phyloP scores from a whole-genome alignment of 495 filamentous ascomycete genomes.

The Lophium mytilinum region DNA sequence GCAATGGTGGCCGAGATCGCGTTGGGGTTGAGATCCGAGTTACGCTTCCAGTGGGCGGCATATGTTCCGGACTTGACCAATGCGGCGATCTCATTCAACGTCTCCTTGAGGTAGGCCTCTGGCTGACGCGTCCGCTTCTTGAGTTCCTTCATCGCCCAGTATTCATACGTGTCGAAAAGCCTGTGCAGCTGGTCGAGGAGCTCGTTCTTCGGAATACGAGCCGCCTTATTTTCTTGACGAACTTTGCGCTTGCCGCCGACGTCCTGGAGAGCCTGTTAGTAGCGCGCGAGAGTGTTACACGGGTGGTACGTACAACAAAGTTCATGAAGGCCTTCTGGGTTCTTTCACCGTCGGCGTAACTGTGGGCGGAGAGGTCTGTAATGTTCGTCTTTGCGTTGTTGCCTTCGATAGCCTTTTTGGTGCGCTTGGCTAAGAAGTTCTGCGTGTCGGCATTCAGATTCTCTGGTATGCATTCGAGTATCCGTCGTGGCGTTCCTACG shows the following conservation, averaged over 20 bases:
- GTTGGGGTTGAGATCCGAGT: slow-evolving; percentile 58
- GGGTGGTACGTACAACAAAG: slow-evolving; percentile 12
- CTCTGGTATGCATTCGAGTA: slow-evolving; percentile 63
- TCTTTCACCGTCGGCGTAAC: not conserved
- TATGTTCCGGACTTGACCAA: slow-evolving; percentile 73
- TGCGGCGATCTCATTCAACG: slow-evolving; percentile 70
- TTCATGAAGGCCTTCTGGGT: slow-evolving; percentile 12
- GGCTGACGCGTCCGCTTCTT: slow-evolving; percentile 68
- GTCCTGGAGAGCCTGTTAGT: slow-evolving; percentile 16
- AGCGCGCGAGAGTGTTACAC: not conserved
- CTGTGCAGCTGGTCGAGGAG: slow-evolving; percentile 74
- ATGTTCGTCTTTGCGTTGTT: slow-evolving; percentile 21
- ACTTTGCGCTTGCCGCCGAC: slow-evolving; percentile 33
- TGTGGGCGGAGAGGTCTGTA: not conserved
- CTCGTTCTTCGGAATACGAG: slow-evolving; percentile 78
- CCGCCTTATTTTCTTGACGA: slow-evolving; percentile 60
- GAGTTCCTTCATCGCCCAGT: slow-evolving; percentile 82
- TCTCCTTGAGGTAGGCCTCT: slow-evolving; percentile 82
- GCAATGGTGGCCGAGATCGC: slow-evolving; percentile 10
- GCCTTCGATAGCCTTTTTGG: slow-evolving; percentile 37
- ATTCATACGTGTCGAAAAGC: slow-evolving; percentile 73
- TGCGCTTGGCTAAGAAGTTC: slow-evolving; percentile 50
- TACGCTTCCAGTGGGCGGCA: slow-evolving; percentile 75
- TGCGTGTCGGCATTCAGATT: slow-evolving; percentile 66
- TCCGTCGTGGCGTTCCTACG: slow-evolving; percentile 62